phyloP scores from a whole-genome alignment of 371 early-diverging fungal species.

The Circinella minor region DNA sequence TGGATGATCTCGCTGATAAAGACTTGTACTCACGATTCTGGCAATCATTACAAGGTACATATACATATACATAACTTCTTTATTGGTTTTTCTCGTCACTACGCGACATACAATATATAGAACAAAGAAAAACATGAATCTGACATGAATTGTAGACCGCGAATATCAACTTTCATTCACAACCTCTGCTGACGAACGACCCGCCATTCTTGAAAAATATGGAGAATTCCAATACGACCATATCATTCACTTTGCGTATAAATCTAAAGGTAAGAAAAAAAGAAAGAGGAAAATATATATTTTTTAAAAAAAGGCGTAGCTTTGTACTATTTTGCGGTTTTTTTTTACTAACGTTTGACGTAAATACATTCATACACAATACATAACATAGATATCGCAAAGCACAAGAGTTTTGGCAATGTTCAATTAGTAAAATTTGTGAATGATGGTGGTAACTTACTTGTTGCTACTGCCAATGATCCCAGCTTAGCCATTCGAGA shows the following conservation, averaged over 20 bases:
- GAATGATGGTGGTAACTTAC: constrained; percentile 90
- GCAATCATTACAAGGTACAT: constrained; percentile 65
- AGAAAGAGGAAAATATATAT: too few relatives aligned
- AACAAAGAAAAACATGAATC: too few relatives aligned
- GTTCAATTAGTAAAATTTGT: constrained; percentile 82
- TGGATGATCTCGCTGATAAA: constrained; percentile 65
- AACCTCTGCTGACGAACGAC: constrained; percentile 36
- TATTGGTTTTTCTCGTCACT: neutral
- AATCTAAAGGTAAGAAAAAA: constrained; percentile 56
- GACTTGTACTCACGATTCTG: constrained; percentile 64
- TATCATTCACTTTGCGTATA: constrained; percentile 73
- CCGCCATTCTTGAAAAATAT: constrained; percentile 32
- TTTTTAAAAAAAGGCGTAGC: too few relatives aligned
- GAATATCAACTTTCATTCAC: constrained; percentile 63
- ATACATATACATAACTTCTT: too few relatives aligned
- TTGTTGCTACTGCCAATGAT: constrained; percentile 71
- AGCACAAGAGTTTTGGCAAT: constrained; percentile 54
- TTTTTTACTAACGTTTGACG: too few relatives aligned
- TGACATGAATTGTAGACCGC: constrained; percentile 53
- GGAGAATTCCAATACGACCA: constrained; percentile 72
- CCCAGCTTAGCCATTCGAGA: constrained; percentile 76
- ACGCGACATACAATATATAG: too few relatives aligned
- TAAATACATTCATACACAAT: too few relatives aligned
- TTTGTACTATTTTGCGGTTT: too few relatives aligned
- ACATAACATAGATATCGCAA: constrained; percentile 29